Base-by-base conservation (phyloP, 2,329 filamentous ascomycete species). In the Claviceps sp. region DNA sequence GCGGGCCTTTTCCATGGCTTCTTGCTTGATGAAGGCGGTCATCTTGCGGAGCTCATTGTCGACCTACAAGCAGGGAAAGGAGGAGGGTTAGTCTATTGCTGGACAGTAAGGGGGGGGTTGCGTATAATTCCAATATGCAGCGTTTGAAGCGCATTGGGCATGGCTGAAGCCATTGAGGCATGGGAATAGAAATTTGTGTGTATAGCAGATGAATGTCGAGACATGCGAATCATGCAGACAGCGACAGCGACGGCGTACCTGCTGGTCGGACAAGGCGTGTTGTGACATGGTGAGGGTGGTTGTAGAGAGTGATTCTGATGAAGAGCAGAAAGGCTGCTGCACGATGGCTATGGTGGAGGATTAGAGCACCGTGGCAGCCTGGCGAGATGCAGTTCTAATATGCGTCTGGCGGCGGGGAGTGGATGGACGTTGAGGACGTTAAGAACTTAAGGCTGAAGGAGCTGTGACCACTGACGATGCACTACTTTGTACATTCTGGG, bases 11-110 rank as follows among this genome's bases (percentile, higher is more conserved):
- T 98, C 93, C 65, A 86, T 81, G 54, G 93, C 93, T 76, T 98
- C 93, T 75, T 97, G 93, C 71, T 89, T 88, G 82, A 98, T 98
- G 81, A 98, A 98, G 67, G 90, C 91, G 55, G 93, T 97, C 93
- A 98, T 98, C 82, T 98, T 98, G 79, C 88, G 90, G 73, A 98
- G 87, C 82, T 98, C 93, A 73, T 88, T 84, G 73, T 87, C 84
- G 79, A 98, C 93, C 89, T 97, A 69, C 30, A 34, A 40, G 13
- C 9, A 5, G 9, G 18, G 18, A 34, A 13, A 48, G 41, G 18
- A 11, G 6, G 18, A 14, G 41, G 6, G 20, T 43, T 14, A 36
- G 11, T 34, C 30, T 34, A 34, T 34, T 34, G 30, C 11, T 34
- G 16, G 40, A 9, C 16, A 18, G n/a, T 9, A 11, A 18, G 7